Conservation (phyloP, 2,329 filamentous ascomycete genomes). For the Cladosporium sp. region DNA sequence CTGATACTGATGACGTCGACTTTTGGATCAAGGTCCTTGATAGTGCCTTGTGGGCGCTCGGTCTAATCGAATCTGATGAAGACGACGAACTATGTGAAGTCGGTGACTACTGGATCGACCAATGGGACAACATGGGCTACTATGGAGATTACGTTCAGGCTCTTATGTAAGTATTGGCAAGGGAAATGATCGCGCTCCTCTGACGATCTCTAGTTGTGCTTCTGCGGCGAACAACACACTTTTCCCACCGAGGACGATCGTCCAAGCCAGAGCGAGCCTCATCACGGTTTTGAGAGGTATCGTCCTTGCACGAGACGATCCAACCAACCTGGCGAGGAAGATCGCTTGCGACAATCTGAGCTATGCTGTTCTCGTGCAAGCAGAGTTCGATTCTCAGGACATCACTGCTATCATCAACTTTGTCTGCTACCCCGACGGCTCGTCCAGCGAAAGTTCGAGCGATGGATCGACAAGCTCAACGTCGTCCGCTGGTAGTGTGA, state of each 20-base stretch:
- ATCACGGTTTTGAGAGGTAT: not conserved
- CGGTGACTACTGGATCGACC: slow-evolving; percentile 11
- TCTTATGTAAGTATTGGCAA: slow-evolving; percentile 2
- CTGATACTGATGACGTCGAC: not conserved
- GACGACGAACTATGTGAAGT: slow-evolving; percentile 1
- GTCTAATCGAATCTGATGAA: not conserved
- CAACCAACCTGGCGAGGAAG: not conserved
- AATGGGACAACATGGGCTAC: slow-evolving; percentile 1
- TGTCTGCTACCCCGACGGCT: slow-evolving; percentile 7
- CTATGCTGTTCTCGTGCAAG: slow-evolving; percentile 6
- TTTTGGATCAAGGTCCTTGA: not conserved
- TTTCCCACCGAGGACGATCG: slow-evolving; percentile 1
- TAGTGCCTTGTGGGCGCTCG: slow-evolving; percentile 13
- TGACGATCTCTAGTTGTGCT: slow-evolving; percentile 12
- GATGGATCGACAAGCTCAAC: not conserved
- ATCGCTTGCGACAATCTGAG: slow-evolving; percentile 14
- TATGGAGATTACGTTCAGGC: slow-evolving; percentile 3
- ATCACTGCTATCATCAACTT: slow-evolving; percentile 4
- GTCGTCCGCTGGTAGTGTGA: not conserved
- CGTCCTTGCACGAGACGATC: not conserved
- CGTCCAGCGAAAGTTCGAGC: not conserved
- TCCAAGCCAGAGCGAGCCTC: slow-evolving; percentile 7
- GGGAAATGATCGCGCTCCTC: not conserved
- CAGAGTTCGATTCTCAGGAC: slow-evolving; percentile 2
- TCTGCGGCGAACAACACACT: slow-evolving; percentile 1